phyloP scores from a whole-genome alignment of 2,329 filamentous ascomycete species.

The Trichoderma polysporum region DNA sequence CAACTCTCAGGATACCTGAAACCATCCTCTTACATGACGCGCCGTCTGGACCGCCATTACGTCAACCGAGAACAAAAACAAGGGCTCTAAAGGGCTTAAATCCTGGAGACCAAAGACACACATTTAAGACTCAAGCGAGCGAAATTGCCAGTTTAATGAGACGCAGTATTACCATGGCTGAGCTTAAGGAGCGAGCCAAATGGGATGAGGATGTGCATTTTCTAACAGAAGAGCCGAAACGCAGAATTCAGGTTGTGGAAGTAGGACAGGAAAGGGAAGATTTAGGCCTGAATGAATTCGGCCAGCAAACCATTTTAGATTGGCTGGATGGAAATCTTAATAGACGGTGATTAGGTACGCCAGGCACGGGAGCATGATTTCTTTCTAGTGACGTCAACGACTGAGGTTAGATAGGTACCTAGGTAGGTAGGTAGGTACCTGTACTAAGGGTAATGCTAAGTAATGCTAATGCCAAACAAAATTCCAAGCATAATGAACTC shows the following conservation, averaged over 20 bases:
- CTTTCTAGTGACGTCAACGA: background rate
- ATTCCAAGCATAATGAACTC: too few relatives aligned
- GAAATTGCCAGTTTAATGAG: constrained; percentile 51
- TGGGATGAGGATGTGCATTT: constrained; percentile 43
- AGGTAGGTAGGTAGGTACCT: too few relatives aligned
- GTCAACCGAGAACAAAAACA: background rate
- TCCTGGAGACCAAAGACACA: constrained; percentile 33
- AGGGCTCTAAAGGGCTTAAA: background rate
- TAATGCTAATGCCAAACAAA: too few relatives aligned
- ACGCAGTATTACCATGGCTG: constrained; percentile 47
- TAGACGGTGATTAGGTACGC: background rate
- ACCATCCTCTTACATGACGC: constrained; percentile 49
- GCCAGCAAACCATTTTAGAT: constrained; percentile 28
- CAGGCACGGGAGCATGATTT: background rate
- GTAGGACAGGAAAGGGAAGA: constrained; percentile 34
- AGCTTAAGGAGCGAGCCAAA: constrained; percentile 43
- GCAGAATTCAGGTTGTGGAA: constrained; percentile 41
- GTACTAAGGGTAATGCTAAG: too few relatives aligned
- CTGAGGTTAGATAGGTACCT: background rate
- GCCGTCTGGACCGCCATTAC: constrained; percentile 11
- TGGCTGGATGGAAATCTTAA: constrained; percentile 32
- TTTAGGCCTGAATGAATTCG: constrained; percentile 24
- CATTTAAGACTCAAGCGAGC: constrained; percentile 46
- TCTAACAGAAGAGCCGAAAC: constrained; percentile 35
- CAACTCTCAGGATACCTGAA: constrained; percentile 50